A percentile compares a stretch with the other conserved stretches of the same genome.
These are phyloP conservation scores for Aspergillus ibericus DNA, from an alignment of 2,329 filamentous ascomycete species.

Conservation along the genomic window DNA sequence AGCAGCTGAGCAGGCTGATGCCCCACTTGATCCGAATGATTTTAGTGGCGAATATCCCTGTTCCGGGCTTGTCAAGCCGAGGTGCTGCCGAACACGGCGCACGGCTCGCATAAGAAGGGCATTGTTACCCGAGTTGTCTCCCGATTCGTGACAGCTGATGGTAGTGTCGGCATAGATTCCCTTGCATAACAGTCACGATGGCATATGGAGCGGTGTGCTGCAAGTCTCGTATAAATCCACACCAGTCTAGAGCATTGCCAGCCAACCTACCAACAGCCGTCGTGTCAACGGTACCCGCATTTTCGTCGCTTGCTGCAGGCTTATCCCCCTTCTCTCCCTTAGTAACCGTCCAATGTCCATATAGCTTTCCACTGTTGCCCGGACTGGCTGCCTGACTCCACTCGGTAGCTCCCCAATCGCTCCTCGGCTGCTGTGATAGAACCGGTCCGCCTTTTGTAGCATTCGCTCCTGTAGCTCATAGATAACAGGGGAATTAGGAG, in stretches of 20 bases:
- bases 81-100: no score
- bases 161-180: no score
- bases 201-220: no score
- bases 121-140: no score
- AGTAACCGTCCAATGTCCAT: conserved; percentile 66
- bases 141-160: no score
- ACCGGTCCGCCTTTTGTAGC: conserved; percentile 60
- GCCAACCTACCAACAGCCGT: not conserved
- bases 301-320: not conserved
- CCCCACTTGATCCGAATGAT: no score
- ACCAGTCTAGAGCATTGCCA: not conserved
- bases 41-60: no score
- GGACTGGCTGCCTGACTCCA: conserved; percentile 62
- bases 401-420: conserved; percentile 63
- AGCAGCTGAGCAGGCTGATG: no score
- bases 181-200: no score
- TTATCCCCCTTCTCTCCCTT: not conserved
- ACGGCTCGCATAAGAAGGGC: no score
- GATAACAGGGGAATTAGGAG: not conserved
- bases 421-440: conserved; percentile 56
- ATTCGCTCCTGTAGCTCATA: conserved; percentile 53
- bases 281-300: not conserved
- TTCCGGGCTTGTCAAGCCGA: no score
- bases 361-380: conserved; percentile 72
- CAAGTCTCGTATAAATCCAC: no score